Base-by-base conservation (phyloP, 805 yeast genomes). In the Wickerhamiella kurtzmanii region DNA sequence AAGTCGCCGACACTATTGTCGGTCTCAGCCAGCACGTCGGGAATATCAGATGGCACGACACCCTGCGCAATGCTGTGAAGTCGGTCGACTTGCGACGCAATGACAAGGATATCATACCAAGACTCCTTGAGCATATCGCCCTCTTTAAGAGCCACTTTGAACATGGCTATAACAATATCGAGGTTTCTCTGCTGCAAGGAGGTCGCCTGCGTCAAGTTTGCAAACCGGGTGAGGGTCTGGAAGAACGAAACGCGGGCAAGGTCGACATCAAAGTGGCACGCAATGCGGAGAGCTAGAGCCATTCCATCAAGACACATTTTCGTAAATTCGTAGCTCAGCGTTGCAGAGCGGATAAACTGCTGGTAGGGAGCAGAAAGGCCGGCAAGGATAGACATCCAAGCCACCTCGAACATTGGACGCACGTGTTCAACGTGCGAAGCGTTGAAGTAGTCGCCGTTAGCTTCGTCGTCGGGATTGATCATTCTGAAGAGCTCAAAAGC, bases 321-420 rank as follows among this genome's bases (percentile, higher is more conserved):
- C 6, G 73, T 64, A 44, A 70, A 74, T 3, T 83, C 74, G 9
- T 82, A 73, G 11, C 32, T 25, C 46, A 80, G 86, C 18, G 71
- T 73, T 54, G 84, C 92, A 6, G 25, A 19, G 16, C 41, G 41
- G 54, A 83, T 87, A 52, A 81, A 79, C 47, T 86, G 96, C 60
- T 82, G 86, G 68, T 88, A 87, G 4, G 96, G 94, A 2, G 94
- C 89, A 0, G 96, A 87, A 44, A 92, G 70, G 0, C 94, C 96
- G 4, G 97, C 97, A 54, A 92, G 71, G 43, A 92, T 76, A 0
- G 96, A 86, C 96, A 94, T 88, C 99, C 99, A 92, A 40, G 83
- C 68, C 16, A 85, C 85, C 57, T 89, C 96, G 65, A 92, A 89
- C 60, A 94, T 84, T 1, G 96, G 88, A 60, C 76, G 81, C 15